Conservation (phyloP, 495 filamentous ascomycete species). For the Letharia lupina region DNA sequence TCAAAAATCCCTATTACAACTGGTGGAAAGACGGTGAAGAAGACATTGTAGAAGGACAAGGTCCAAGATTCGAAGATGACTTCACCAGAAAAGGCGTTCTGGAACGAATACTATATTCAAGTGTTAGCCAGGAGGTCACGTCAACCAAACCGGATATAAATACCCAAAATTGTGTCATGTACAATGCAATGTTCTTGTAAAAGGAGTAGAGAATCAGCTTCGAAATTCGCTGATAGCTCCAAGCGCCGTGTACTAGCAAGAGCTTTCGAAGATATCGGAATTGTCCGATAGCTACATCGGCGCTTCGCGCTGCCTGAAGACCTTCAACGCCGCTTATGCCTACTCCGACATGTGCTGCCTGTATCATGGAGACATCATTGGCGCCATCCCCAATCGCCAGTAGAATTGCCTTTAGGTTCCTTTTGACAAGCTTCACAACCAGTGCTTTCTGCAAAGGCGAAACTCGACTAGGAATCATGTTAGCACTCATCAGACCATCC, state of each 20-base stretch:
- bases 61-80: constrained; percentile 99
- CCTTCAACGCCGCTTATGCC: constrained; percentile 97
- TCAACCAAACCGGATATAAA: constrained; percentile 29
- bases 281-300: constrained; percentile 92
- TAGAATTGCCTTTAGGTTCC: constrained; percentile 83
- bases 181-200: constrained; percentile 98
- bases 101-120: constrained; percentile 70
- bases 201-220: constrained; percentile 97
- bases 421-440: constrained; percentile 98
- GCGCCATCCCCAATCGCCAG: constrained; percentile 96
- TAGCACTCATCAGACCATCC: background rate
- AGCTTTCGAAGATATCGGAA: constrained; percentile 95
- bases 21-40: constrained; percentile 92
- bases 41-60: constrained; percentile 97
- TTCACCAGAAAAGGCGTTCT: constrained; percentile 95
- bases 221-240: constrained; percentile 95
- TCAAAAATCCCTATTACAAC: constrained; percentile 96
- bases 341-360: constrained; percentile 96
- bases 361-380: constrained; percentile 99
- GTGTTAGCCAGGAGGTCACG: constrained; percentile 29
- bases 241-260: constrained; percentile 89
- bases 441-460: constrained; percentile 98
- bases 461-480: constrained; percentile 56
- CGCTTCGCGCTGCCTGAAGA: constrained; percentile 93
- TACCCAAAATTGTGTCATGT: constrained; percentile 99